These are phyloP conservation scores for Gossypium stocksii DNA, from an alignment of 345 rosid species.

Conservation along the genomic window DNA sequence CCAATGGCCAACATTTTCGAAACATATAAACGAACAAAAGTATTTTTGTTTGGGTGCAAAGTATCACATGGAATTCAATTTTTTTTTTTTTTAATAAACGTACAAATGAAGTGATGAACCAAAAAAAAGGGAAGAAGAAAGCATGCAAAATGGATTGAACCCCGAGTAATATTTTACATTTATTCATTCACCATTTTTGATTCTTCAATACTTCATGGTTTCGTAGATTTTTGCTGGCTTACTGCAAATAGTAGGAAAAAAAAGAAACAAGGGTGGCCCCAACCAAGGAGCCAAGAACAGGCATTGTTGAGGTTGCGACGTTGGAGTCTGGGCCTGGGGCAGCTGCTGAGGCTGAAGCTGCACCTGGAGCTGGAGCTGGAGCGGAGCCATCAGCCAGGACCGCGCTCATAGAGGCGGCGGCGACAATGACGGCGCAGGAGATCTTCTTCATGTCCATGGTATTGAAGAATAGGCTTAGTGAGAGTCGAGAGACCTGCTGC, in stretches of 20 bases:
- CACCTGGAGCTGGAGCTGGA: slow-evolving; percentile 32
- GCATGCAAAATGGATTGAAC: neutral
- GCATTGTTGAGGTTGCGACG: slow-evolving; percentile 41
- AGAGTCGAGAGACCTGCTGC: slow-evolving; percentile 1
- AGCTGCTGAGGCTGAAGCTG: slow-evolving; percentile 3
- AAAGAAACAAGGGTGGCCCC: slow-evolving; percentile 63
- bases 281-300: slow-evolving; percentile 50
- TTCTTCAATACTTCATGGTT: neutral
- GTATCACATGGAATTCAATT: neutral
- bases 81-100: neutral
- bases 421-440: slow-evolving; percentile 13
- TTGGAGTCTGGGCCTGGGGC: slow-evolving; percentile 36
- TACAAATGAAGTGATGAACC: neutral
- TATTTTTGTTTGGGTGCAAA: neutral
- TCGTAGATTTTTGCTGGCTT: slow-evolving; percentile 14
- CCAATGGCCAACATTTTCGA: too few relatives aligned
- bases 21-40: too few relatives aligned
- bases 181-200: neutral
- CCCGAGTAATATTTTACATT: neutral
- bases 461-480: slow-evolving; percentile 3
- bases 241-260: slow-evolving; percentile 57
- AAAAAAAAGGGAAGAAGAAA: neutral
- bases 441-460: slow-evolving; percentile 61
- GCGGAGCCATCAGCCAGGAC: slow-evolving; percentile 46
- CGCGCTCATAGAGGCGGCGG: slow-evolving; percentile 51